Base-by-base conservation (phyloP, 257 asterid species). In the Primulina tabacum region DNA sequence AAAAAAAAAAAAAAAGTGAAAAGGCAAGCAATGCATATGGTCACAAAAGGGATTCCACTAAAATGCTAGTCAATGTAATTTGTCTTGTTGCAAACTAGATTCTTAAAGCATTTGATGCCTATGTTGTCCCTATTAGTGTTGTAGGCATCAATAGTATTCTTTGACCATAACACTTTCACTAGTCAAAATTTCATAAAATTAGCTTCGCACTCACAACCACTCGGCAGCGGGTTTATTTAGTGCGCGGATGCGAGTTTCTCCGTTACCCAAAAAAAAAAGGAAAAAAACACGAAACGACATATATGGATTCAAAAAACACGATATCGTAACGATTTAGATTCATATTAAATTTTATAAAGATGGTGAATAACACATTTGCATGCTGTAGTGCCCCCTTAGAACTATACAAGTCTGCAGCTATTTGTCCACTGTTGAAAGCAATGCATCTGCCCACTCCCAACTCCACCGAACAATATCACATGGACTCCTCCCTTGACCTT, bases 401-500 rank as follows among this genome's bases (percentile, higher is more conserved):
- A 33, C 38, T 57, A n/a, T 28, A 56, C 69, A 26, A 9, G 17
- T 8, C 18, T 43, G 72, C 70, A 74, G 59, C 76, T 67, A 62
- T 71, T 68, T 68, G 62, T 62, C 71, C 80, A 60, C 71, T 55
- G 59, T 58, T 73, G 62, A 65, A 66, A 64, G 16, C 71, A 73
- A 61, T 76, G 74, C 76, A 71, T 79, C 75, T 65, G 69, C 67
- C 67, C 76, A 72, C 81, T 63, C 76, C n/a, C 64, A 18, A 53
- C n/a, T 62, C 50, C 50, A 53, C 40, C 30, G 12, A 69, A 69
- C 76, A 76, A 62, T 21, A 62, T 74, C 80, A 80, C 82, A 80
- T 74, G 60, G n/a, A 63, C 71, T 64, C 32, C 62, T 30, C 30
- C 66, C 50, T 50, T 64, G 1, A 40, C 33, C 64, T 43, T 38